Evolutionary conservation across 805 yeast genomes (phyloP), one percentile per base, ranked within the genome.

Genomic region (Cyberlindnera subsufficiens): DNA sequence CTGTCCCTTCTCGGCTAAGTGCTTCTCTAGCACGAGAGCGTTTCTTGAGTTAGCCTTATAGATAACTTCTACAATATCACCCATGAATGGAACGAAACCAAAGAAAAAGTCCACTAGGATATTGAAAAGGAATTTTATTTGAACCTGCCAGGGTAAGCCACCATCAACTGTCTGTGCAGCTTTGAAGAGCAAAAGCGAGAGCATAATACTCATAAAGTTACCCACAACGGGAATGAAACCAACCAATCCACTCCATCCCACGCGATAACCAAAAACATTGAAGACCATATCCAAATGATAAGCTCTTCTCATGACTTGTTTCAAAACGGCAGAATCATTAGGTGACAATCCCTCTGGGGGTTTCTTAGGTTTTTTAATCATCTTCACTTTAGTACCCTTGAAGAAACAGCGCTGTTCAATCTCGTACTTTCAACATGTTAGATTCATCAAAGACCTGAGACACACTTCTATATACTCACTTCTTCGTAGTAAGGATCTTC

Each of bases 11-110:
- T 39, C 41, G 8, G 65, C 65, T 49, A 86, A 63, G 50, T 77
- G 74, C 40, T 72, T 74, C 54, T 85, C 90, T 44, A 85, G 60
- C 17, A 82, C 52, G 42, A 80, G 64, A 35, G 78, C 80, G 61
- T 87, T 87, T 47, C 96, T 68, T 42, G 85, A 80, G 56, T 84
- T 85, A 25, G 89, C 77, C 65, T 85, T 83, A 66, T 82, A 87
- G 4, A 84, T 77, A 29, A 86, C 77, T 47, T 76, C 80, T 33
- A 82, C 69, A 16, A 85, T 56, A 47, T 76, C 82, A 18, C 96
- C 96, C n/a, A 86, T 75, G 35, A 87, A 55, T 3, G 96, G 96
- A 22, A 85, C 76, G 46, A 87, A 65, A 3, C 91, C 87, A 25
- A 87, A 60, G 4, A 70, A 63, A 47, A 85, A 83, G 60, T 87